phyloP scores from a whole-genome alignment of 768 basidiomycete genomes.

The Crucibulum laeve region DNA sequence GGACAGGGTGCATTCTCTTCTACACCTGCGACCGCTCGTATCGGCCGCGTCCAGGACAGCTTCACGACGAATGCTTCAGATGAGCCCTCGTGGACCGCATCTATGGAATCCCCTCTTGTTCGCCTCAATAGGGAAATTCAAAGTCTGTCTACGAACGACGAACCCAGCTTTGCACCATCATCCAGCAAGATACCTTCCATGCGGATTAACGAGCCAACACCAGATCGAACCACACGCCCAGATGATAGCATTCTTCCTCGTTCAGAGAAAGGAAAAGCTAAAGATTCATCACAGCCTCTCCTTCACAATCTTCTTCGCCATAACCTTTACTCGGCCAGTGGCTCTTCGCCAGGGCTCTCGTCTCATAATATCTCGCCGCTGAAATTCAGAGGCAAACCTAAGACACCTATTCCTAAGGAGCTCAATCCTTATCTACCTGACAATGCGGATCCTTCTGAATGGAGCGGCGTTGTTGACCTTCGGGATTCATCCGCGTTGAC shows the following conservation, averaged over 20 bases:
- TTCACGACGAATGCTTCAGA: constrained; percentile 36
- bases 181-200: constrained; percentile 9
- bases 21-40: constrained; percentile 59
- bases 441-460: constrained; percentile 44
- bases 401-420: constrained; percentile 52
- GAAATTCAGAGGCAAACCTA: constrained; percentile 45
- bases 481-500: constrained; percentile 48
- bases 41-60: constrained; percentile 30
- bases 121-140: constrained; percentile 61
- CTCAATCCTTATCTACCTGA: constrained; percentile 61
- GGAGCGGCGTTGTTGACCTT: constrained; percentile 76
- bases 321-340: constrained; percentile 36
- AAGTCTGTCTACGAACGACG: constrained; percentile 45
- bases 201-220: constrained; percentile 12
- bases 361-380: constrained; percentile 40
- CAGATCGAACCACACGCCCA: constrained; percentile 11
- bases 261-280: constrained; percentile 42
- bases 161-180: constrained; percentile 5
- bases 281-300: constrained; percentile 34
- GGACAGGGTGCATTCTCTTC: constrained; percentile 71
- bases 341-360: constrained; percentile 30
- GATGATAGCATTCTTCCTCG: constrained; percentile 20
- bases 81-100: constrained; percentile 66
- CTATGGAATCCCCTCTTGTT: constrained; percentile 71
- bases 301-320: constrained; percentile 49